A percentile compares a stretch with the other conserved stretches of the same genome.
phyloP scores from a whole-genome alignment of 129 eudicot species.

The Scalesia atractyloides region DNA sequence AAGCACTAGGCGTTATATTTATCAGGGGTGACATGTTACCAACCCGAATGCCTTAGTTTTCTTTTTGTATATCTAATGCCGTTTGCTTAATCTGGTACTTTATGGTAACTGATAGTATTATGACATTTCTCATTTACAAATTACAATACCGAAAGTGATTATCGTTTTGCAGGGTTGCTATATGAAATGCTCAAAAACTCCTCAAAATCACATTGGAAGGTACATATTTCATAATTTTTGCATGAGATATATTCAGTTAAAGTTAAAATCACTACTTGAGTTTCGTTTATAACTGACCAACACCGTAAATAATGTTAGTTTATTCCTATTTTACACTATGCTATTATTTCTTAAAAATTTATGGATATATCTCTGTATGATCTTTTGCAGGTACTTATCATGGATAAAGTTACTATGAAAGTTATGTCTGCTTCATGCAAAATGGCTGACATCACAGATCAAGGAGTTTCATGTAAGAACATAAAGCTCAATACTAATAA shows the following conservation, averaged over 20 bases:
- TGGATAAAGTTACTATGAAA: slow-evolving; percentile 94
- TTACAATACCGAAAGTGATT: slow-evolving; percentile 15
- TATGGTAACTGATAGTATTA: background rate
- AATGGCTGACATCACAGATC: slow-evolving; percentile 97
- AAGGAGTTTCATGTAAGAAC: slow-evolving; percentile 91
- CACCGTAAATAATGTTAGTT: slow-evolving; percentile 4
- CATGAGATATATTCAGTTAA: slow-evolving; percentile 1
- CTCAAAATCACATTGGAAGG: slow-evolving; percentile 89
- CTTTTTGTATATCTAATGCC: background rate
- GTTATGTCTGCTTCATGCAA: slow-evolving; percentile 92
- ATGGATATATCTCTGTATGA: slow-evolving; percentile 8
- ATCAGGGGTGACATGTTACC: background rate
- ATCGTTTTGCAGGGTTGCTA: slow-evolving; percentile 63
- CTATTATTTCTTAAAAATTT: background rate
- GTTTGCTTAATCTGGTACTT: slow-evolving; percentile 5
- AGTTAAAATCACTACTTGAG: slow-evolving; percentile 12
- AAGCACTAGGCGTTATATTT: too few relatives aligned
- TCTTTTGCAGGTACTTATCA: slow-evolving; percentile 72
- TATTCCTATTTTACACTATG: slow-evolving; percentile 9
- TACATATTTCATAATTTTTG: slow-evolving; percentile 30
- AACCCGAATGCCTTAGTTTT: background rate
- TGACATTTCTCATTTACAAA: slow-evolving; percentile 15
- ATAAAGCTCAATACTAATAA: slow-evolving; percentile 1
- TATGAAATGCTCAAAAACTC: slow-evolving; percentile 81
- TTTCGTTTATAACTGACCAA: background rate